These are phyloP conservation scores for Trichoderma atroviride DNA, from an alignment of 2,329 filamentous ascomycete species.

Conservation along the genomic window DNA sequence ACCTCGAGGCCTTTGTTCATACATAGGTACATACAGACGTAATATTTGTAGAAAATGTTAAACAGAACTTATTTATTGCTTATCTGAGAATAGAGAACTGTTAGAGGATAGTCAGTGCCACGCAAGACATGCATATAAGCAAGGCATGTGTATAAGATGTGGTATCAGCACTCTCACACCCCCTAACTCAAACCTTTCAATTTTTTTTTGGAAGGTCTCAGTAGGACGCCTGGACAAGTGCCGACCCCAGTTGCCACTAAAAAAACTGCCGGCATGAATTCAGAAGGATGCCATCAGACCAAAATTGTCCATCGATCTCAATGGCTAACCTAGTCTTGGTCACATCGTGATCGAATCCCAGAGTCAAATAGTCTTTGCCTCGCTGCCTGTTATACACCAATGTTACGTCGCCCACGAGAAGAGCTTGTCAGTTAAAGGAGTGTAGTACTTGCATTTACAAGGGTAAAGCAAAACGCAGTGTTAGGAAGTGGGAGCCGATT, in stretches of 20 bases:
- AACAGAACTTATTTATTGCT: not conserved
- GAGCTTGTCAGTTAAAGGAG: not conserved
- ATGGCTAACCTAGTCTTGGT: not conserved
- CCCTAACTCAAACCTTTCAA: not conserved
- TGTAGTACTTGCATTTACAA: not conserved
- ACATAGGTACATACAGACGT: not conserved
- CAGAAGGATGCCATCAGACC: not conserved
- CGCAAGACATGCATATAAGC: not conserved
- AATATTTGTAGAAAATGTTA: fast-evolving
- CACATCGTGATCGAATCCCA: not conserved
- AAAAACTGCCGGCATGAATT: not conserved
- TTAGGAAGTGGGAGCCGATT: not conserved
- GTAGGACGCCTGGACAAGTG: not conserved
- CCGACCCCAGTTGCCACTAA: not conserved
- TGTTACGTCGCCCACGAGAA: not conserved
- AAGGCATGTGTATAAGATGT: not conserved
- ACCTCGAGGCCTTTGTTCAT: not conserved
- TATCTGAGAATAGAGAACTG: not conserved
- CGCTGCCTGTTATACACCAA: not conserved
- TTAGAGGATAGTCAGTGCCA: not conserved
- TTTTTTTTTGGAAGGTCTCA: not conserved
- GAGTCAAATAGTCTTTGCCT: not conserved
- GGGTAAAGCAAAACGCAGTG: not conserved
- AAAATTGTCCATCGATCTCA: not conserved
- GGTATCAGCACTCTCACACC: not conserved